Base-by-base conservation (phyloP, 805 yeast genomes). In the Ogataea saltuana region DNA sequence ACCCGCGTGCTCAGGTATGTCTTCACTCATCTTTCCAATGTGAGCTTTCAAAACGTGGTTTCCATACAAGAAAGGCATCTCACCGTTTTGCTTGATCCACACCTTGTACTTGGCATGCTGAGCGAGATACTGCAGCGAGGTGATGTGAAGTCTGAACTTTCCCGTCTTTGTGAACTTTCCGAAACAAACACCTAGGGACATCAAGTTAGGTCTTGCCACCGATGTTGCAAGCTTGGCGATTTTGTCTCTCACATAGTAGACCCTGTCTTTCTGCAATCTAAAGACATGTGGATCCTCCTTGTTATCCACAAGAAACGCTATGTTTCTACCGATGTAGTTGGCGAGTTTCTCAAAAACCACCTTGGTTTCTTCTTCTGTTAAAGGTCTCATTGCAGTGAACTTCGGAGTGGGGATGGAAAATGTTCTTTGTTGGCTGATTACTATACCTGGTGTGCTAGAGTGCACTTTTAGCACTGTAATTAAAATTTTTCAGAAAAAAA, bases 151-250 rank as follows among this genome's bases (percentile, higher is more conserved):
- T 68, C 96, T 80, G 72, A 93, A 93, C 68, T 93, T 93, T 22
- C 97, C 97, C 2, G 97, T 86, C 73, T 93, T 93, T 37, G 99
- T 93, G 73, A 93, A 93, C 65, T 93, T 93, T 15, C 99, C 99
- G 46, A 93, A 72, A 68, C 99, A 93, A 3, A 84, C 78, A 28
- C 99, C 99, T 22, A 93, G 66, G 0, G 97, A 87, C 95, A 91
- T 88, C 52, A 93, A 74, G 59, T 88, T 86, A 33, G 81, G 80
- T 71, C 99, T 80, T 28, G 96, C 86, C 3, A 91, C 86, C 21
- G 91, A 81, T 0, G 97, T 89, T 37, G 99, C 98, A 50, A 83
- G 76, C 53, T 84, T 84, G 40, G 97, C 89, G 27, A 87, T 78
- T 48, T 75, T 71, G 56, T 88, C 96, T 33, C 85, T 74, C 29